A percentile compares a stretch with the other conserved stretches of the same genome.
Evolutionary conservation across 495 filamentous ascomycete species (phyloP).

Genomic region (Trichoderma erinaceum): DNA sequence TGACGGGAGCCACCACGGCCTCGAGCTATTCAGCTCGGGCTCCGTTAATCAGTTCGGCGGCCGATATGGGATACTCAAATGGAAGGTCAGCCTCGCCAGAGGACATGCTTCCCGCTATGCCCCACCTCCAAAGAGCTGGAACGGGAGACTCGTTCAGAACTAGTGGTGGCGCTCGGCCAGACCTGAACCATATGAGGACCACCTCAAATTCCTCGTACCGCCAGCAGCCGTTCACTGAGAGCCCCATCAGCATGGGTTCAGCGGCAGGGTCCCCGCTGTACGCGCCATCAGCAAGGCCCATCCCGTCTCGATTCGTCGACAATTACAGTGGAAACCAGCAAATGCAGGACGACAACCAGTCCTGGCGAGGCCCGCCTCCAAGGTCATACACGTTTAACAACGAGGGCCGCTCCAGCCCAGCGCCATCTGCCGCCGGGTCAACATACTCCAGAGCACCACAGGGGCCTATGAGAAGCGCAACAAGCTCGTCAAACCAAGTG

Average conservation of each 20-base stretch:
- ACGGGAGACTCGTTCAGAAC: slow-evolving; percentile 6
- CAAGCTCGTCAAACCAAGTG: slow-evolving; percentile 26
- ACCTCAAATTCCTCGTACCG: slow-evolving; percentile 19
- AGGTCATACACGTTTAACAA: slow-evolving; percentile 14
- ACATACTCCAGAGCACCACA: slow-evolving; percentile 1
- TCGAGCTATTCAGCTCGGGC: slow-evolving; percentile 48
- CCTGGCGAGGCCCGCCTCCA: slow-evolving; percentile 13
- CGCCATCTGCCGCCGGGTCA: slow-evolving; percentile 25
- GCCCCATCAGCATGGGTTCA: slow-evolving; percentile 7
- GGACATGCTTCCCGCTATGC: slow-evolving; percentile 20
- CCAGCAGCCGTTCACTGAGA: slow-evolving; percentile 24
- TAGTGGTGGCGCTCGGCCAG: not conserved
- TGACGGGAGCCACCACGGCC: slow-evolving; percentile 19
- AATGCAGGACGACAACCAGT: not conserved
- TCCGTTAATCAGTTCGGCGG: slow-evolving; percentile 47
- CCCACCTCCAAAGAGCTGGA: slow-evolving; percentile 14
- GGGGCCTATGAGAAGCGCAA: slow-evolving; percentile 35
- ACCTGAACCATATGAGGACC: not conserved
- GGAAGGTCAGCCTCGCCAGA: slow-evolving; percentile 31
- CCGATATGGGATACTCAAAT: slow-evolving; percentile 49
- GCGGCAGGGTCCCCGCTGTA: not conserved
- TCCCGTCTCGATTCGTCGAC: not conserved
- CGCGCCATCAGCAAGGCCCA: not conserved
- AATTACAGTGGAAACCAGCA: not conserved
- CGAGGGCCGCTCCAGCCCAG: slow-evolving; percentile 34